Conservation (phyloP, 2,329 filamentous ascomycete species). For the Hirsutella rhossiliensis region DNA sequence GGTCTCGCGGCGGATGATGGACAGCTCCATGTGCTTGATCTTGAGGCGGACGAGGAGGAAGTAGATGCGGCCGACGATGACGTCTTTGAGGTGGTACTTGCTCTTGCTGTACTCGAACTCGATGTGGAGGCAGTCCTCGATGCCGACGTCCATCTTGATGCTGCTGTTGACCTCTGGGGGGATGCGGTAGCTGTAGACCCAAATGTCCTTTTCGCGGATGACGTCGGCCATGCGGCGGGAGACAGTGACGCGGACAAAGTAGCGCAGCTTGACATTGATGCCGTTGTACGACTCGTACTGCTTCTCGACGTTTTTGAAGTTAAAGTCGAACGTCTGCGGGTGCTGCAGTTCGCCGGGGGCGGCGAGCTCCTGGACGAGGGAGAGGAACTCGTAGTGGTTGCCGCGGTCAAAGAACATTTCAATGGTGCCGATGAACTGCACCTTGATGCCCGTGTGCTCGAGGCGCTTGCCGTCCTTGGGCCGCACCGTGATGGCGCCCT, state of each 20-base stretch:
- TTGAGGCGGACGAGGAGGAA: constrained; percentile 93
- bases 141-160: constrained; percentile 99
- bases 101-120: constrained; percentile 99
- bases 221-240: constrained; percentile 96
- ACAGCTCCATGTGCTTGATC: constrained; percentile 99
- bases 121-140: constrained; percentile 97
- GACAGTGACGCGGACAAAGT: constrained; percentile 95
- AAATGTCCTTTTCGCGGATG: constrained; percentile 97
- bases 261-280: constrained; percentile 98
- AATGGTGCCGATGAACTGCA: constrained; percentile 98
- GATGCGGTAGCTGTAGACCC: constrained; percentile 98
- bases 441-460: constrained; percentile 98
- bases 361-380: constrained; percentile 89
- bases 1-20: constrained; percentile 92
- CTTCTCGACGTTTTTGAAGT: constrained; percentile 99
- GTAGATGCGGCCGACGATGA: constrained; percentile 97
- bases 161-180: constrained; percentile 95
- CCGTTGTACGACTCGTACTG: constrained; percentile 99
- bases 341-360: constrained; percentile 96
- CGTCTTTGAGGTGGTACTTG: constrained; percentile 98
- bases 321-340: constrained; percentile 97
- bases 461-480: constrained; percentile 97
- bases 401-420: constrained; percentile 99
- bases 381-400: constrained; percentile 98
- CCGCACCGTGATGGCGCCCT: constrained; percentile 85